Percentiles rank a stretch among this genome's conserved stretches.
phyloP scores from a whole-genome alignment of 2,329 filamentous ascomycete genomes.

The Trichothecium roseum region DNA sequence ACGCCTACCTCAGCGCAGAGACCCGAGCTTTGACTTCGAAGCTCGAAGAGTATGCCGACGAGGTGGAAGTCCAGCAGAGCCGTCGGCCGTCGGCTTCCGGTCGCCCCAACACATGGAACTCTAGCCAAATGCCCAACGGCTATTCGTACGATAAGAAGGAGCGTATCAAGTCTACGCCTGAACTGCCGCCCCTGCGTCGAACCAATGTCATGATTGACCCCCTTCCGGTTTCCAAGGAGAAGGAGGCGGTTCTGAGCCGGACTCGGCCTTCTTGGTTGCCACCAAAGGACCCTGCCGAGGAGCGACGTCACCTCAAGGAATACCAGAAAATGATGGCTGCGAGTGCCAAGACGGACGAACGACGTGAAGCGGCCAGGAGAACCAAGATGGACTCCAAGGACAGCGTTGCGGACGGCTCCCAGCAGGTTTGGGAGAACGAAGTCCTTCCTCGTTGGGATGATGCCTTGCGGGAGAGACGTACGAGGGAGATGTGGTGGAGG shows the following conservation, averaged over 20 bases:
- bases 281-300: conserved; percentile 81
- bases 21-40: conserved; percentile 67
- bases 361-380: conserved; percentile 41
- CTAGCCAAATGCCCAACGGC: conserved; percentile 20
- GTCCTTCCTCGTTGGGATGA: conserved; percentile 67
- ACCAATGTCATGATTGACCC: conserved; percentile 79
- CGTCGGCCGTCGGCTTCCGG: conserved; percentile 17
- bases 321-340: conserved; percentile 74
- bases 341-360: conserved; percentile 49
- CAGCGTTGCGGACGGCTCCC: conserved; percentile 40
- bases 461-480: conserved; percentile 57
- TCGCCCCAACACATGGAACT: conserved; percentile 31
- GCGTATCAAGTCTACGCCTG: conserved; percentile 54
- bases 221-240: conserved; percentile 74
- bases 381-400: conserved; percentile 44
- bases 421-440: conserved; percentile 64
- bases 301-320: conserved; percentile 76
- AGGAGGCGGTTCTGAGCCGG: conserved; percentile 71
- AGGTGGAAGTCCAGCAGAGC: conserved; percentile 32
- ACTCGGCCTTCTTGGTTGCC: conserved; percentile 78
- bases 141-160: conserved; percentile 31
- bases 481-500: conserved; percentile 73
- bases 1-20: conserved; percentile 60
- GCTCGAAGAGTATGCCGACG: conserved; percentile 67
- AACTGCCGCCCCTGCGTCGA: conserved; percentile 58